phyloP scores from a whole-genome alignment of 2,329 filamentous ascomycete genomes.

The Neodidymelliopsis sp. region DNA sequence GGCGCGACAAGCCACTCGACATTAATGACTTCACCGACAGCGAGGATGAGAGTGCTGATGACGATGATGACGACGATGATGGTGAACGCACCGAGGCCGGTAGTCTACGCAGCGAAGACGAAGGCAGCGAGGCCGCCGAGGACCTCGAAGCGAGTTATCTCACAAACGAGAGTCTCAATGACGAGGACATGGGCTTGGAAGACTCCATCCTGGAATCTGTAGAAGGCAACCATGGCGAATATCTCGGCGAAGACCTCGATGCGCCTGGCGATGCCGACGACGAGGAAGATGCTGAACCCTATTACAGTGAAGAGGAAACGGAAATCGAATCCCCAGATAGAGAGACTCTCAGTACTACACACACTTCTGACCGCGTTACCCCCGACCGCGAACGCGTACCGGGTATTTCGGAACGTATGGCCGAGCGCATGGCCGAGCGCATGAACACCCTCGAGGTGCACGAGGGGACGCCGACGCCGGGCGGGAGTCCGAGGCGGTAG shows the following conservation, averaged over 20 bases:
- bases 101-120: slow-evolving; percentile 59
- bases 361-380: no score
- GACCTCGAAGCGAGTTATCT: slow-evolving; percentile 65
- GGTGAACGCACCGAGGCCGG: slow-evolving; percentile 55
- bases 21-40: slow-evolving; percentile 89
- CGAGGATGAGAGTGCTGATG: slow-evolving; percentile 63
- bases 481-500: slow-evolving; percentile 23
- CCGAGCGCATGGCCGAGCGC: slow-evolving; percentile 18
- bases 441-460: slow-evolving; percentile 24
- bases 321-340: slow-evolving; percentile 10
- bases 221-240: slow-evolving; percentile 46
- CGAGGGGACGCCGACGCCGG: slow-evolving; percentile 34
- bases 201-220: slow-evolving; percentile 61
- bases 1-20: slow-evolving; percentile 84
- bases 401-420: slow-evolving; percentile 19
- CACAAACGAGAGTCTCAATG: slow-evolving; percentile 59
- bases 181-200: slow-evolving; percentile 46
- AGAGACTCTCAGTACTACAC: background rate
- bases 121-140: slow-evolving; percentile 54
- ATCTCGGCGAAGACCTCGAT: slow-evolving; percentile 24
- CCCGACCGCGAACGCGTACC: slow-evolving; percentile 8
- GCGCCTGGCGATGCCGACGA: slow-evolving; percentile 26
- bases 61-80: slow-evolving; percentile 54
- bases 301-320: slow-evolving; percentile 35
- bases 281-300: slow-evolving; percentile 34